phyloP scores from a whole-genome alignment of 352 stramenopile genomes.

The Globisporangium takayamanum region DNA sequence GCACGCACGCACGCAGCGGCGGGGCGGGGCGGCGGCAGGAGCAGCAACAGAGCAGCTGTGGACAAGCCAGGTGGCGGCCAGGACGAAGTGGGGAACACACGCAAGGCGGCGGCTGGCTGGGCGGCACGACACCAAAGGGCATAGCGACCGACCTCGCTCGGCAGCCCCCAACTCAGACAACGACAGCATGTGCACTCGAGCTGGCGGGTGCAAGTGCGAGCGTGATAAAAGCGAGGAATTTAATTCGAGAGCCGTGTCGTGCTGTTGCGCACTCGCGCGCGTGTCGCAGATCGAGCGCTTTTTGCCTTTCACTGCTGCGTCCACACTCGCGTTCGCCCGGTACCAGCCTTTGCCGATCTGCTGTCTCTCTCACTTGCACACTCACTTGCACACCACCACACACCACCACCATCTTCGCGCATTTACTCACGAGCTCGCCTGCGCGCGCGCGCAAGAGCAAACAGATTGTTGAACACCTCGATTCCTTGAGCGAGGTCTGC shows the following conservation, averaged over 20 bases:
- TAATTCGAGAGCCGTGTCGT: neutral
- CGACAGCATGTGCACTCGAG: too few species aligned
- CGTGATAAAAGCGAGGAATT: conserved; percentile 4
- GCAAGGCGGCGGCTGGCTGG: neutral
- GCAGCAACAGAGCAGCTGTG: neutral
- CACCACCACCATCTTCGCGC: too few species aligned
- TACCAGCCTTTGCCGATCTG: neutral
- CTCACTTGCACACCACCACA: neutral
- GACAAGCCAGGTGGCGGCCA: conserved; percentile 2
- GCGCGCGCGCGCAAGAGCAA: neutral
- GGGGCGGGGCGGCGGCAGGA: neutral
- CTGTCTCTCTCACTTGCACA: neutral
- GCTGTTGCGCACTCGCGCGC: neutral
- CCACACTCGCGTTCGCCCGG: neutral
- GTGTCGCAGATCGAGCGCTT: conserved; percentile 4
- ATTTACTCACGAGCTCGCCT: too few species aligned
- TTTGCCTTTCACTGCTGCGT: neutral
- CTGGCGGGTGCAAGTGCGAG: neutral
- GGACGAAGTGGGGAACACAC: conserved; percentile 13
- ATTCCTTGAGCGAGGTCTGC: conserved; percentile 12
- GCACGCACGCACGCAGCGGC: neutral
- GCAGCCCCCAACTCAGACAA: neutral
- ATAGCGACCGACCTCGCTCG: neutral
- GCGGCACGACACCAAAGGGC: too few species aligned
- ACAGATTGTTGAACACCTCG: conserved; percentile 12